Evolutionary conservation across 176 grass and related monocot genomes (phyloP), one percentile per base, ranked within the genome.

Genomic region (Metroxylon sagu): DNA sequence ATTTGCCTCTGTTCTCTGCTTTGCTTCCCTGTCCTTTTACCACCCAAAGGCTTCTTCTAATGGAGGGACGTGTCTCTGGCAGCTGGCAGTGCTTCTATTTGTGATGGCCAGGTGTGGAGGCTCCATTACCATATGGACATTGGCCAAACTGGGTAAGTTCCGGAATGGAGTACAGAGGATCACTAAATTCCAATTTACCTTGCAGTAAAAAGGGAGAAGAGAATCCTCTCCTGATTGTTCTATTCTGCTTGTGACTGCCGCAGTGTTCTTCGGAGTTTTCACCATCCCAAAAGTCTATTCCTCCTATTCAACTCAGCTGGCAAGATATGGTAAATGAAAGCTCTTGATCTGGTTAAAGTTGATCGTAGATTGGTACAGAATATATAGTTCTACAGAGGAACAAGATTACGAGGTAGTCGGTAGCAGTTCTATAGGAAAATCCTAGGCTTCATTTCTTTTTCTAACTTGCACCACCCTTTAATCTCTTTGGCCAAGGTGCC

Each of bases 241-340:
- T 54, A 6, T 15, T 53, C 10, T 54, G 5, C 6, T 67, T 54
- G 16, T 54, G 26, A 29, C 25, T 53, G 14, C 60, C 79, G 82
- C 79, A 98, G 94, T 71, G 35, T 98, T 98, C 64, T 98, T 93
- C 77, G 88, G 94, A 54, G 61, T 89, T 68, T 98, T 93, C 84
- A 93, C 83, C 55, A 66, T 93, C 57, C 94, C 94, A 10, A 98
- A 86, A 79, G 75, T 89, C 19, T 98, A 85, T 82, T 89, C 81
- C 25, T 85, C 94, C 65, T 93, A 89, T 67, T 93, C 94, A 59
- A 76, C 76, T 65, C 94, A 98, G 75, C 57, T 93, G 61, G 84
- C 85, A 59, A 83, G 82, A 79, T 93, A 89, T 56, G 94, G 94
- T 93, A 73, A 74, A 77, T 67, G 49, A 17, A 74, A 77, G 19